These are phyloP conservation scores for Pythium utonaiense DNA, from an alignment of 352 stramenopile genomes.

Conservation along the genomic window DNA sequence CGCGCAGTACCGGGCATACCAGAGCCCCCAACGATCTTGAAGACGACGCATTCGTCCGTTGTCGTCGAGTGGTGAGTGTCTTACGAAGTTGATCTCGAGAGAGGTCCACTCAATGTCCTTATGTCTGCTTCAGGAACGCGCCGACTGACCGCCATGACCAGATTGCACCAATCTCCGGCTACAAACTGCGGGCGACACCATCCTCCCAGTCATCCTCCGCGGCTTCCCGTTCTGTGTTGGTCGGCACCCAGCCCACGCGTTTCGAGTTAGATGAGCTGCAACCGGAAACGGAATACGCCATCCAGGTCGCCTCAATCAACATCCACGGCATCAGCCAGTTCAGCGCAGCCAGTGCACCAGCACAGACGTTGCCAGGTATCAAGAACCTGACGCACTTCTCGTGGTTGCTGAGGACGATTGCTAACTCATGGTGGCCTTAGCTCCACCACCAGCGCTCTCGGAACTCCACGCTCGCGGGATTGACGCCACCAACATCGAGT, in stretches of 20 bases:
- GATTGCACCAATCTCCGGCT: conserved; percentile 55
- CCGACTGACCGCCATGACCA: conserved; percentile 30
- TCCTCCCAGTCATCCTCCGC: not conserved
- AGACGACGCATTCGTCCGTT: conserved; percentile 18
- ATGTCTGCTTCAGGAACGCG: not conserved
- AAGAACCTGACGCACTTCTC: no score
- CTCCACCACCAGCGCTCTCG: conserved; percentile 6
- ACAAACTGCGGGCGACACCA: conserved; percentile 39
- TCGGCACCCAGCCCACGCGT: conserved; percentile 28
- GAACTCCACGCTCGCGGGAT: not conserved
- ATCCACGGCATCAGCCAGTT: conserved; percentile 58
- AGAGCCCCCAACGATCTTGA: not conserved
- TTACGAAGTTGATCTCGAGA: no score
- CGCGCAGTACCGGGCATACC: not conserved
- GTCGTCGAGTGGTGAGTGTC: conserved; percentile 32
- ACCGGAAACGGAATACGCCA: conserved; percentile 39
- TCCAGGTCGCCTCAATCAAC: conserved; percentile 48
- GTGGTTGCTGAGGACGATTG: no score
- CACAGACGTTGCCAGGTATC: conserved; percentile 34
- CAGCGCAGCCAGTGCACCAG: conserved; percentile 28
- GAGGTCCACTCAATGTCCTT: no score
- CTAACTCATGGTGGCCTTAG: not conserved
- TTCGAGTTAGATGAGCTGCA: conserved; percentile 28
- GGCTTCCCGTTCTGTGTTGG: conserved; percentile 23
- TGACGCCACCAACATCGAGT: conserved; percentile 4